Base-by-base conservation (phyloP, 208 protist genomes). In the Trypanosoma cruzi region DNA sequence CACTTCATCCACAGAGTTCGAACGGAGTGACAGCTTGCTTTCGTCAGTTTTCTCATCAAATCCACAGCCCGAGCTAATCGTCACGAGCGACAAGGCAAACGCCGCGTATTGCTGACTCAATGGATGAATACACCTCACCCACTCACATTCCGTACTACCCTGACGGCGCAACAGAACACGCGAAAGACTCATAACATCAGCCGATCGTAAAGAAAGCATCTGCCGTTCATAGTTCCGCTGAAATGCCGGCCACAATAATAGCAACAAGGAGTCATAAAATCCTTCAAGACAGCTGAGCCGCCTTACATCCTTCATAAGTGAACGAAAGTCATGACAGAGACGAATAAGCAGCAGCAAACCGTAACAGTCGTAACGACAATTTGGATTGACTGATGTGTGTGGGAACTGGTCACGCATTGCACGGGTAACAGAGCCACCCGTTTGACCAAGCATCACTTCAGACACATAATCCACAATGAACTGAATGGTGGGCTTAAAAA, bases 401-500 rank as follows among this genome's bases (percentile, higher is more conserved):
- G 82, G 71, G 54, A 75, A 80, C 14, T 81, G 69, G 26, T 84
- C 76, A 44, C 52, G 59, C 61, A 92, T 62, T 24, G 85, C 61
- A 26, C 75, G 80, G 11, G 66, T 60, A 28, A 84, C 80, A 31
- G 29, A 22, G 31, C 84, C 81, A 7, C 61, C 59, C 1, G 64
- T 48, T 54, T 88, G 82, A 42, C 54, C 71, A 44, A 95, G 73
- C 20, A 95, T 56, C 26, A 92, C 81, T 53, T 96, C 90, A 0
- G 87, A 73, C 8, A 96, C 57, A 60, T 96, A 96, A 64, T 93
- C 84, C 6, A 96, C 73, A 20, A 96, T 70, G 52, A 92, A 93
- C 63, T 96, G 85, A 64, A 93, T 68, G 0, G 82, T 89, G 4
- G 87, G 87, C 46, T 80, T 82, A 34, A 93, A 91, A 2, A 92